Base-by-base conservation (phyloP, 108 stramenopile species). In the Skeletonema tropicum region DNA sequence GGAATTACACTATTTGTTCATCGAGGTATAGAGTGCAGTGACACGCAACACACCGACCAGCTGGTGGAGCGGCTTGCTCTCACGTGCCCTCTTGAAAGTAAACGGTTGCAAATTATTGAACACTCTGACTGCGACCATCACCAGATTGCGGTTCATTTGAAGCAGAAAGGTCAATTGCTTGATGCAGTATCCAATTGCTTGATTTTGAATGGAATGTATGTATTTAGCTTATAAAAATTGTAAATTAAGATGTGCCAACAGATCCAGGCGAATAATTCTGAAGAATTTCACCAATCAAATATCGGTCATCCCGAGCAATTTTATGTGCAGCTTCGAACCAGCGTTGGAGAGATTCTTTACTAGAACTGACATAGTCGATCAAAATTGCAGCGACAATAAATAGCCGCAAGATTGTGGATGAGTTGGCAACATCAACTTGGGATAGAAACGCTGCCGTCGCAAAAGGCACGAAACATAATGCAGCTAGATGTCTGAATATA, bases 271-370 rank as follows among this genome's bases (percentile, higher is more conserved):
- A 63, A 66, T 91, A 91, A 65, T 91, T 91, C 76, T 87, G 45
- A 3, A 95, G 85, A 15, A 90, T 60, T 69, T 95, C 88, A 15
- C 94, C 94, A 26, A 90, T 80, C 58, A 95, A 75, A 65, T 92
- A 95, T 48, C 90, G 84, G 77, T 92, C 91, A 58, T 95, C 94
- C n/a, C 94, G 74, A 5, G 94, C 94, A 46, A 89, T 85, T 41
- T 89, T 80, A 70, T 95, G 94, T 12, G 86, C 94, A 26, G 85
- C 85, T 64, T 88, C 64, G 60, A 91, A 92, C 91, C 91, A 95
- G 58, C 67, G 42, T 17, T 77, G 60, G 9, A 86, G 75, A 38
- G 48, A 36, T n/a, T 71, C 57, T 58, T 66, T 68, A 38, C 35
- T 60, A 9, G 71, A 73, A 7, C 17, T 55, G n/a, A 81, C 41